These are phyloP conservation scores for Podospora conica DNA, from an alignment of 495 filamentous ascomycete species.

Conservation along the genomic window DNA sequence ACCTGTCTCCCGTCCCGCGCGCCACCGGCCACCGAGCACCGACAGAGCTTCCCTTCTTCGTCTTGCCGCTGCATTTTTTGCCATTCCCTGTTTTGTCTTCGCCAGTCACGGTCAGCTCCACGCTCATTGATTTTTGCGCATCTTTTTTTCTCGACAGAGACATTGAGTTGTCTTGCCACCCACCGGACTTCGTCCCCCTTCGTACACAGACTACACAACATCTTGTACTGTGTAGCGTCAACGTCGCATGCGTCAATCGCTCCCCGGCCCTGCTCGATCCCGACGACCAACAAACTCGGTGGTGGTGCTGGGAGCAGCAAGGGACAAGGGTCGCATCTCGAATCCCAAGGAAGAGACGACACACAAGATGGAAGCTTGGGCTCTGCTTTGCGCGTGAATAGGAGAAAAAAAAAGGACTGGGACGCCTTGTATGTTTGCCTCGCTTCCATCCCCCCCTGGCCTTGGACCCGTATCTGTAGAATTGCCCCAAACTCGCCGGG, in stretches of 20 bases:
- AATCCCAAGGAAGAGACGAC: background rate
- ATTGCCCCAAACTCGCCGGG: background rate
- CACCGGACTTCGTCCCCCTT: too few relatives aligned
- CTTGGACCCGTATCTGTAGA: background rate
- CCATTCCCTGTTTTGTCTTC: background rate
- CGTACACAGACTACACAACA: too few relatives aligned
- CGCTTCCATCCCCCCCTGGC: background rate
- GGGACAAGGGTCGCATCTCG: conserved; percentile 1
- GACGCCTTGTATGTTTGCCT: conserved; percentile 11
- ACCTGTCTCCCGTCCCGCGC: background rate
- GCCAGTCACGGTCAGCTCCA: background rate
- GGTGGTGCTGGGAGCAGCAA: background rate
- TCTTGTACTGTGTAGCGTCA: too few relatives aligned
- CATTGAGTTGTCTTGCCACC: background rate
- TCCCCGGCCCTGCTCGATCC: background rate
- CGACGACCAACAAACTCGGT: conserved; percentile 6
- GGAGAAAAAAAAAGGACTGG: conserved; percentile 6
- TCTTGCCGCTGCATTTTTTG: background rate
- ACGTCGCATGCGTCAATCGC: background rate
- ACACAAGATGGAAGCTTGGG: conserved; percentile 19
- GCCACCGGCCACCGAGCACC: background rate
- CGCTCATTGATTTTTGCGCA: background rate
- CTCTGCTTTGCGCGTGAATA: conserved; percentile 18
- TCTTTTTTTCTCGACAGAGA: background rate
- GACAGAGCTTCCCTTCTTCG: too few relatives aligned